Evolutionary conservation across 768 basidiomycete species (phyloP).

Genomic region (Ramaria sp.): DNA sequence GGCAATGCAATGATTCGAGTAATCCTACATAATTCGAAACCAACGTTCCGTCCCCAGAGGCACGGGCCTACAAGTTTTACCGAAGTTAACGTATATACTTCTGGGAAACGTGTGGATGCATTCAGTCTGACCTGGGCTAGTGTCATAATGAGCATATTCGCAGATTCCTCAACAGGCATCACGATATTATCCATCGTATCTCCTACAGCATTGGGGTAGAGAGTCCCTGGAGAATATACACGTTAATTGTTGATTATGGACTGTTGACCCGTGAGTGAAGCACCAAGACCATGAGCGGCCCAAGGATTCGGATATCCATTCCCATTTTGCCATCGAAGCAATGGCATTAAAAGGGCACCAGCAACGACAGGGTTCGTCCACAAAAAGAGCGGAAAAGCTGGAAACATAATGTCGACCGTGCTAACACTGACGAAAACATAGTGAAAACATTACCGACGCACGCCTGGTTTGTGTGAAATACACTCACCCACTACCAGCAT

Average conservation of each 20-base stretch:
- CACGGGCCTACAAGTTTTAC: neutral
- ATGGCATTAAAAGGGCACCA: constrained; percentile 11
- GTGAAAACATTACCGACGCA: neutral
- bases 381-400: constrained; percentile 12
- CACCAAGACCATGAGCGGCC: constrained; percentile 15
- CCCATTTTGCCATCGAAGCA: constrained; percentile 15
- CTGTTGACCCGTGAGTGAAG: neutral
- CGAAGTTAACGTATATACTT: neutral
- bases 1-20: neutral
- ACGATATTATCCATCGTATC: neutral
- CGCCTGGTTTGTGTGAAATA: neutral
- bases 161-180: constrained; percentile 10
- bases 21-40: constrained; percentile 8
- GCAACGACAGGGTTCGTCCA: constrained; percentile 13
- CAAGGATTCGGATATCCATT: constrained; percentile 10
- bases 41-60: neutral
- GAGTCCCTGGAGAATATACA: neutral
- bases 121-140: neutral
- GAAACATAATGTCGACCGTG: constrained; percentile 16
- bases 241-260: no score
- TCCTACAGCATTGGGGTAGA: constrained; percentile 13
- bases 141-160: constrained; percentile 11
- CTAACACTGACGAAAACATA: constrained; percentile 7
- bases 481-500: constrained; percentile 5
- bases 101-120: neutral